Evolutionary conservation across 2,329 filamentous ascomycete genomes (phyloP).

Genomic region (Curvularia verruculosa): DNA sequence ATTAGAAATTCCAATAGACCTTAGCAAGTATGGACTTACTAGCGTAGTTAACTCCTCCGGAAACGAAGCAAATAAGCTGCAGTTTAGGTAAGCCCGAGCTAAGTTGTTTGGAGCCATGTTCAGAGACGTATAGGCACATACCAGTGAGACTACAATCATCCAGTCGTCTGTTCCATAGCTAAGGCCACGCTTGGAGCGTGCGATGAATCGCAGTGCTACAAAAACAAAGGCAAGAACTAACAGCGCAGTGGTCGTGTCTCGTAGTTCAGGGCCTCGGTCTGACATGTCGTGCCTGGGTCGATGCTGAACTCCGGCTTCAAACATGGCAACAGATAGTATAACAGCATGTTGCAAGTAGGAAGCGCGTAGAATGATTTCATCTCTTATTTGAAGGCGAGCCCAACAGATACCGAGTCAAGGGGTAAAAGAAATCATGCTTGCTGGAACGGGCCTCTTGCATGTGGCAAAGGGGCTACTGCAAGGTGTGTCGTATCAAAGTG

Average conservation of each 20-base stretch:
- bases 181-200: constrained; percentile 2
- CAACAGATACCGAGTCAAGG: neutral
- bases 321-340: neutral
- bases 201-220: constrained; percentile 1
- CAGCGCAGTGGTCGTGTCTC: neutral
- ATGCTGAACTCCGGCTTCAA: neutral
- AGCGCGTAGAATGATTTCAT: neutral
- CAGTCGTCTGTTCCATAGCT: constrained; percentile 13
- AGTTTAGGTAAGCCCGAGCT: neutral
- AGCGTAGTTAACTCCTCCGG: constrained; percentile 1
- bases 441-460: neutral
- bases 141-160: constrained; percentile 11
- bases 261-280: neutral
- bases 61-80: constrained; percentile 1
- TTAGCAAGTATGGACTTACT: neutral
- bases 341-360: neutral
- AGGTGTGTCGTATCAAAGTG: neutral
- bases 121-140: neutral
- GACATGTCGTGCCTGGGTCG: neutral
- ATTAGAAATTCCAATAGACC: neutral
- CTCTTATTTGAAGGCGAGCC: neutral
- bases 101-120: constrained; percentile 16
- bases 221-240: constrained; percentile 5
- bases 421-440: neutral
- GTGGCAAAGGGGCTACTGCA: neutral